These are phyloP conservation scores for Pleurotus tuber-regium DNA, from an alignment of 768 basidiomycete genomes.

Conservation along the genomic window DNA sequence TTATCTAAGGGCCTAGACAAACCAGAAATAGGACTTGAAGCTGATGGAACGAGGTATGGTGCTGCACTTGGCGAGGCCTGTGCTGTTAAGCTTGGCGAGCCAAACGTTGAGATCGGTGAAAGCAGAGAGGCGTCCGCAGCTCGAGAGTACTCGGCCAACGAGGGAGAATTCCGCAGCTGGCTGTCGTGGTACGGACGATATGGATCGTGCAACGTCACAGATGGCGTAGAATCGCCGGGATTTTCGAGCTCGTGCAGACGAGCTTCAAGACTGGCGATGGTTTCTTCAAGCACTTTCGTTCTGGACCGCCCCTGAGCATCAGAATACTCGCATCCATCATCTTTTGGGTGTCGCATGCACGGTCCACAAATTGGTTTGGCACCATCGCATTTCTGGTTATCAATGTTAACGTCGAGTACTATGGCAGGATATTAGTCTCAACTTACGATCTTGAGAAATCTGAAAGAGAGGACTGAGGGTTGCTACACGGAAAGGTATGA, in stretches of 20 bases:
- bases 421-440: background rate
- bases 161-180: slow-evolving; percentile 26
- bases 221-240: slow-evolving; percentile 43
- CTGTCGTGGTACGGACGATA: slow-evolving; percentile 35
- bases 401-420: slow-evolving; percentile 10
- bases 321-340: slow-evolving; percentile 70
- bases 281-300: slow-evolving; percentile 59
- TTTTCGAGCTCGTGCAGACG: slow-evolving; percentile 58
- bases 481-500: background rate
- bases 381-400: slow-evolving; percentile 60
- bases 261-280: slow-evolving; percentile 51
- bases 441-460: slow-evolving; percentile 51
- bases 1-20: slow-evolving; percentile 38
- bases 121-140: slow-evolving; percentile 6
- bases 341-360: slow-evolving; percentile 55
- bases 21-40: slow-evolving; percentile 47
- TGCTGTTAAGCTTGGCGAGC: background rate
- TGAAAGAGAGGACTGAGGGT: slow-evolving; percentile 17
- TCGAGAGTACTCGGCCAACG: slow-evolving; percentile 2
- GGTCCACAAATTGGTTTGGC: slow-evolving; percentile 61
- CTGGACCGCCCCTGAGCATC: slow-evolving; percentile 61
- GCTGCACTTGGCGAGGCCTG: slow-evolving; percentile 3
- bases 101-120: background rate
- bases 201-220: slow-evolving; percentile 50
- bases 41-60: slow-evolving; percentile 15